phyloP scores from a whole-genome alignment of 148 eudicot species.

The Spergularia bocconei region DNA sequence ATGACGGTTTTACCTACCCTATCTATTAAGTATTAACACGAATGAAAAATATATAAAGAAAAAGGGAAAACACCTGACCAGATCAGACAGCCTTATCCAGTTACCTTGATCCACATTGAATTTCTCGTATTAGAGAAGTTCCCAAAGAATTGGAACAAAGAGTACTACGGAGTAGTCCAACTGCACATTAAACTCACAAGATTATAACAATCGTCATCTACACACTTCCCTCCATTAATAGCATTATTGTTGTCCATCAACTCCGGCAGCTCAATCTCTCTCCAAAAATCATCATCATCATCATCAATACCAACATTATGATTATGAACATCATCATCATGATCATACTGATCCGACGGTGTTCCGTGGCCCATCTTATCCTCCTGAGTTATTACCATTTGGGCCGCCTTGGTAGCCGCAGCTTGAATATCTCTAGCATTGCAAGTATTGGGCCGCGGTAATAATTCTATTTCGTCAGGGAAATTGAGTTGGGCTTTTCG shows the following conservation, averaged over 20 bases:
- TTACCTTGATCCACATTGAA: no score
- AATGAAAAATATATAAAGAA: no score
- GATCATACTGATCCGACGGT: background rate
- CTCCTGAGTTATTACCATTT: slow-evolving; percentile 23
- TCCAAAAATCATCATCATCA: slow-evolving; percentile 62
- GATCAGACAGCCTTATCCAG: no score
- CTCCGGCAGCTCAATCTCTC: slow-evolving; percentile 71
- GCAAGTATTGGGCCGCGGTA: slow-evolving; percentile 44
- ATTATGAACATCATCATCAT: background rate
- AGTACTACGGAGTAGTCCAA: slow-evolving; percentile 1
- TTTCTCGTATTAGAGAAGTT: slow-evolving; percentile 1
- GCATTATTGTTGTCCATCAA: slow-evolving; percentile 23
- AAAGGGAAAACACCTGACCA: no score
- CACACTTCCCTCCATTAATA: slow-evolving; percentile 1
- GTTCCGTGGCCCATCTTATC: slow-evolving; percentile 5
- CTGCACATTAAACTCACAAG: slow-evolving; percentile 28
- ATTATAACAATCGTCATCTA: slow-evolving; percentile 17
- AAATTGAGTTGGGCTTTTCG: slow-evolving; percentile 55
- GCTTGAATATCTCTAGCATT: slow-evolving; percentile 57
- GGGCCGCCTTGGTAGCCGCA: slow-evolving; percentile 56
- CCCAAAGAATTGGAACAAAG: background rate
- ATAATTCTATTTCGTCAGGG: slow-evolving; percentile 48
- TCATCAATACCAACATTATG: slow-evolving; percentile 10
- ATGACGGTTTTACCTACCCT: no score
- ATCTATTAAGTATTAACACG: no score